Evolutionary conservation across 2,329 filamentous ascomycete genomes (phyloP), one percentile per base, ranked within the genome.

Genomic region (Monilinia aucupariae): DNA sequence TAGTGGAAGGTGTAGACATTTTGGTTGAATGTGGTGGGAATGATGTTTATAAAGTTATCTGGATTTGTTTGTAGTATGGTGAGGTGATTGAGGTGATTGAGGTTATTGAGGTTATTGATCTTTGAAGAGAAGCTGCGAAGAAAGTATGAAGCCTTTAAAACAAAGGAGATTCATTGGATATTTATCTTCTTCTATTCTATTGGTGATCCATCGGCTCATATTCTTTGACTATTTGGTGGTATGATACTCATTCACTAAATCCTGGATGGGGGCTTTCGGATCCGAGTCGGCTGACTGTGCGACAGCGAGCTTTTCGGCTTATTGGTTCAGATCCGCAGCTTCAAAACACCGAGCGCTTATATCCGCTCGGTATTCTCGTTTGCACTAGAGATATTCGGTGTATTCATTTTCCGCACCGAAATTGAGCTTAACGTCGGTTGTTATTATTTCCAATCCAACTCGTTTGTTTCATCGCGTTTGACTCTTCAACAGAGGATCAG

Each of bases 221-320:
- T 22, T 2, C 22, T 5, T 15, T 55, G 20, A 22, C 20, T 6
- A 17, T 56, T 41, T 17, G 6, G 27, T 54, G 34, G 15, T 13
- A 20, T 54, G 51, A 41, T 41, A 2, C 17, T 30, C 17, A 30
- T 30, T 54, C 22, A 54, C 37, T 37, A 8, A 43, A 43, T 30
- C 8, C n/a, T 48, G 45, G 45, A 25, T 22, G 22, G 27, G 15
- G 17, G 27, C 52, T 43, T 43, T 58, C 54, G 54, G 54, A 58
- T 58, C 54, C 54, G 54, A 58, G 8, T 41, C 54, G 54, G 54
- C 13, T 54, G n/a, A 20, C 25, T 41, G 20, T 53, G 51, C 51
- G 51, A 54, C 51, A 41, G 51, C 27, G 52, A 43, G 52, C 37
- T 30, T 55, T 10, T 30, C 51, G 51, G 51, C 52, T 55, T 55